Percentiles rank a stretch among this genome's conserved stretches.
Evolutionary conservation across 192 early-diverging fungal genomes (phyloP).

Genomic region (Phycomyces blakesleeanus): DNA sequence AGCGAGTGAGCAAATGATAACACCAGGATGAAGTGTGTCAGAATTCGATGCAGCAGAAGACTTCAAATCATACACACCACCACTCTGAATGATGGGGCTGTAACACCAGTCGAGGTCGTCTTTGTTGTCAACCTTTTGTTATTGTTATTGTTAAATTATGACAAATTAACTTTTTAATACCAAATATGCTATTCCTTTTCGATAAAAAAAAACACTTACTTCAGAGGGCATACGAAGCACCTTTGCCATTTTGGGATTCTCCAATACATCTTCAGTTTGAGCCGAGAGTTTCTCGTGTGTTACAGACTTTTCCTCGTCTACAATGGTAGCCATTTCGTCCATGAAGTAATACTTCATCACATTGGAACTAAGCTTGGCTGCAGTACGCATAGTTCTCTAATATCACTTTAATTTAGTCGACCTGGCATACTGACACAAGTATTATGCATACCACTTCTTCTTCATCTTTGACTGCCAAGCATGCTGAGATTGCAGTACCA

Average conservation of each 20-base stretch:
- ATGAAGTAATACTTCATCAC: slow-evolving; percentile 87
- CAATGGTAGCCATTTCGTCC: slow-evolving; percentile 75
- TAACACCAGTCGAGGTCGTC: slow-evolving; percentile 88
- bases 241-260: slow-evolving; percentile 64
- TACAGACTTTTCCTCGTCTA: slow-evolving; percentile 86
- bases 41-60: slow-evolving; percentile 73
- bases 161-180: neutral
- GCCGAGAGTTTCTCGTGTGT: slow-evolving; percentile 81
- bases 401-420: no score
- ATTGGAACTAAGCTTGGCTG: slow-evolving; percentile 65
- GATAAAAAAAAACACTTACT: slow-evolving; percentile 35
- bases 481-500: slow-evolving; percentile 58
- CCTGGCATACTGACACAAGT: no score
- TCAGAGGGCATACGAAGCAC: slow-evolving; percentile 66
- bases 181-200: neutral
- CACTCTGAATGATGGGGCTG: slow-evolving; percentile 92
- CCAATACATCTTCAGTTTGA: slow-evolving; percentile 63
- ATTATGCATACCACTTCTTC: slow-evolving; percentile 66
- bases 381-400: slow-evolving; percentile 68
- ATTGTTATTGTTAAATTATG: neutral
- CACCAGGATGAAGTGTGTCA: slow-evolving; percentile 79
- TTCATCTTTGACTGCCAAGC: slow-evolving; percentile 89
- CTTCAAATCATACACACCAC: slow-evolving; percentile 86
- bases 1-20: slow-evolving; percentile 89
- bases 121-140: slow-evolving; percentile 43